Evolutionary conservation across 768 basidiomycete species (phyloP), one percentile per base, ranked within the genome.

Genomic region (Leccinum ochraceum): DNA sequence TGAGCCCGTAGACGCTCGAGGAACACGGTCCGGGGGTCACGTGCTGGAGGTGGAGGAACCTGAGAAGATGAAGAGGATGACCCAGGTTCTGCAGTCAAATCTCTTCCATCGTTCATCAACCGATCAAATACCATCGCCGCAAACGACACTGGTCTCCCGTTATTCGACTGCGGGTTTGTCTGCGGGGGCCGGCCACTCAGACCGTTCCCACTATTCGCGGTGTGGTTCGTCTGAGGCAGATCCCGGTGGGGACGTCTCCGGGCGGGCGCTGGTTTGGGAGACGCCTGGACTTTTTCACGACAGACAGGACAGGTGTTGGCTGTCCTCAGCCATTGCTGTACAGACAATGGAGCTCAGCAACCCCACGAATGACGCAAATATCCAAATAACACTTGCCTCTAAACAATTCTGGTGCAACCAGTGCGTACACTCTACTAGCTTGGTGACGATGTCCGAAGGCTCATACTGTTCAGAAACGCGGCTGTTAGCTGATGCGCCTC

Each of bases 231-330:
- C 34, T 56, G 68, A 7, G 66, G n/a, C n/a, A 44, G 3, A 1
- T 62, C 62, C 32, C 65, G 65, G 8, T 46, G 24, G 3, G 57
- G 63, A 28, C 72, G 61, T 46, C 65, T 66, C 11, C 71, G 67
- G 0, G 63, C 61, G 2, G 70, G 64, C 4, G 61, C 61, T 14
- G 69, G 67, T 36, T 69, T 70, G 32, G 68, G 66, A 2, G 67
- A 64, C 13, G 65, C 14, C 52, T 67, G 69, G 61, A 91, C 87
- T 28, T 80, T 75, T 65, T 85, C 83, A 46, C 91, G 87, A 71
- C 91, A 94, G 2, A 93, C 88, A 14, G 91, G 92, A 63, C 92
- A 94, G 0, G 90, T 92, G 54, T 79, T 85, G 5, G 90, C 89
- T 4, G 82, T 80, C 63, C 82, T 82, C 24, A 94, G 80, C 92